Conservation (phyloP, 148 eudicot species). For the Spergularia bocconei region DNA sequence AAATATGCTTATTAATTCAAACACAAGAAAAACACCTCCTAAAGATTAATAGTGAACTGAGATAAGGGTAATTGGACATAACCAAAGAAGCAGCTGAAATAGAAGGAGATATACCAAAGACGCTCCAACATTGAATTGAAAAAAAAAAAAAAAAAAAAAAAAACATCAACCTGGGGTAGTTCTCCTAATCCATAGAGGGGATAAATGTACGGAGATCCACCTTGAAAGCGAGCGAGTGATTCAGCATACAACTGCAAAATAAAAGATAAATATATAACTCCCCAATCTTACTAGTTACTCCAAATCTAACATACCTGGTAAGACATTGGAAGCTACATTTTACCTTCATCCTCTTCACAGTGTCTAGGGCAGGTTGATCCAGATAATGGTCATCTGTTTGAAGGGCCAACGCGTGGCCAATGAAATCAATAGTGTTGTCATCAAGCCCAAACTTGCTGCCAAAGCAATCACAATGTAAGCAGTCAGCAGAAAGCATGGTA, state of each 20-base stretch:
- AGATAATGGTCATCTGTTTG: constrained; percentile 90
- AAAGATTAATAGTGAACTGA: neutral
- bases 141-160: neutral
- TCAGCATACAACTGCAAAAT: constrained; percentile 74
- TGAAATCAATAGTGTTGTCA: constrained; percentile 88
- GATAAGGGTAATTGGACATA: neutral
- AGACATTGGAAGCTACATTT: neutral
- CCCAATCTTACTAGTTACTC: neutral
- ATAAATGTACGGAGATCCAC: constrained; percentile 96
- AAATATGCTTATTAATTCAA: neutral
- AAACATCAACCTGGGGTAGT: constrained; percentile 75
- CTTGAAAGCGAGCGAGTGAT: constrained; percentile 90
- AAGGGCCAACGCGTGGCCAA: constrained; percentile 93
- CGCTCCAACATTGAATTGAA: neutral
- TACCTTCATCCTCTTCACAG: constrained; percentile 97
- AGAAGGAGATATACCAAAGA: neutral
- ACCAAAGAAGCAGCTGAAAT: neutral
- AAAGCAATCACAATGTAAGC: constrained; percentile 6
- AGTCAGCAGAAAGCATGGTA: neutral
- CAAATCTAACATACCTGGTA: neutral
- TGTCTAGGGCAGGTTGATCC: constrained; percentile 81
- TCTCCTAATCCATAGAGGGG: constrained; percentile 95
- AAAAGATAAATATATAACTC: neutral
- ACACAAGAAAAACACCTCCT: neutral
- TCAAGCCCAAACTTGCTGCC: constrained; percentile 91